phyloP scores from a whole-genome alignment of 2,329 filamentous ascomycete species.

The Cadophora luteo-olivacea region DNA sequence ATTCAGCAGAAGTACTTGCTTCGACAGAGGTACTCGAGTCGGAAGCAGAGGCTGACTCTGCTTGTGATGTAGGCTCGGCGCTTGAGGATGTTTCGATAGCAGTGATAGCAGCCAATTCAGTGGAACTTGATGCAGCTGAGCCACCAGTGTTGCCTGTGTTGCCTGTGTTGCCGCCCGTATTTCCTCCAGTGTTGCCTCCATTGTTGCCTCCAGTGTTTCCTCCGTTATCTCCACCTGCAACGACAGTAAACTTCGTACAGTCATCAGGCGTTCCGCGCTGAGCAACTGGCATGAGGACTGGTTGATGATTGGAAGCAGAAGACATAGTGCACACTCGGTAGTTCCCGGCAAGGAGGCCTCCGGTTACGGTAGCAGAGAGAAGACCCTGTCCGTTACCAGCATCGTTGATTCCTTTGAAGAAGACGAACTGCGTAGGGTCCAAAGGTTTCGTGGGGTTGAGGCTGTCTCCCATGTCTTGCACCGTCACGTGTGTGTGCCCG shows the following conservation, averaged over 20 bases:
- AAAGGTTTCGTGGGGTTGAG: slow-evolving; percentile 43
- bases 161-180: too few relatives aligned
- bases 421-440: slow-evolving; percentile 46
- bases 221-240: slow-evolving; percentile 30
- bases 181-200: slow-evolving; percentile 16
- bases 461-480: slow-evolving; percentile 46
- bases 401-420: slow-evolving; percentile 53
- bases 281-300: slow-evolving; percentile 52
- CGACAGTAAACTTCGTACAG: slow-evolving; percentile 52
- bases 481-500: slow-evolving; percentile 50
- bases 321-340: slow-evolving; percentile 54
- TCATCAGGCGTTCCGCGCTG: slow-evolving; percentile 53
- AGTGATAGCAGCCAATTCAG: slow-evolving; percentile 7
- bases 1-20: not conserved
- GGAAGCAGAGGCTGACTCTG: not conserved
- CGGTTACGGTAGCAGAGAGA: slow-evolving; percentile 47
- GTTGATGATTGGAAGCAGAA: slow-evolving; percentile 51
- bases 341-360: slow-evolving; percentile 50
- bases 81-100: slow-evolving; percentile 5
- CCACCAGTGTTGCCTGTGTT: slow-evolving; percentile 17
- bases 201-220: slow-evolving; percentile 34
- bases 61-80: not conserved
- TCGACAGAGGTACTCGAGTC: not conserved
- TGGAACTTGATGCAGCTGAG: slow-evolving; percentile 13
- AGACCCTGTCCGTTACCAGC: slow-evolving; percentile 48